Evolutionary conservation across 495 filamentous ascomycete genomes (phyloP).

Genomic region (Aspergillus carlsbadensis): DNA sequence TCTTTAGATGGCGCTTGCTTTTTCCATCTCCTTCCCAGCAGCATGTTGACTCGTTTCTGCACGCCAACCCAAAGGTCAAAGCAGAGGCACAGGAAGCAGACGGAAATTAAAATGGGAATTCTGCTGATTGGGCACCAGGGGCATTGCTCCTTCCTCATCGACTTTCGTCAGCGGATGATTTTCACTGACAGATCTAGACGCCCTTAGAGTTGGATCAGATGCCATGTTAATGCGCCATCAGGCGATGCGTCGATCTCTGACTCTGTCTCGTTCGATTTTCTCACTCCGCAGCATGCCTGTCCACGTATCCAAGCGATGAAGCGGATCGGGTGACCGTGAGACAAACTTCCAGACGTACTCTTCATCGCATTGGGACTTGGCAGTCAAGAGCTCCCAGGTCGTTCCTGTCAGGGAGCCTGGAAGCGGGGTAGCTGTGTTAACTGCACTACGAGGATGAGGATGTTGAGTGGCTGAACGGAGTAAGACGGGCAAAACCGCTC

Average conservation of each 20-base stretch:
- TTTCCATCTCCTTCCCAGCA: conserved; percentile 17
- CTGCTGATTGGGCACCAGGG: not conserved
- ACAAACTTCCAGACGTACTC: conserved; percentile 28
- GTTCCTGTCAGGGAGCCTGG: conserved; percentile 14
- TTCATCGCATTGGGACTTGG: conserved; percentile 25
- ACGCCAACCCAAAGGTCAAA: conserved; percentile 12
- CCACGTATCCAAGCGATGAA: not conserved
- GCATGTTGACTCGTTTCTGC: conserved; percentile 16
- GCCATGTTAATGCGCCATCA: not conserved
- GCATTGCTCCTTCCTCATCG: not conserved
- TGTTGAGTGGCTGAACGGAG: conserved; percentile 8
- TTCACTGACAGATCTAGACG: conserved; percentile 9
- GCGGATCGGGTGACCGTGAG: conserved; percentile 35
- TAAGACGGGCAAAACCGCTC: conserved; percentile 9
- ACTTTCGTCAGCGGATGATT: conserved; percentile 12
- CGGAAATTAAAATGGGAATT: not conserved
- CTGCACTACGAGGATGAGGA: conserved; percentile 3
- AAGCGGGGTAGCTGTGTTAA: conserved; percentile 16
- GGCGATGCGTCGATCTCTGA: not conserved
- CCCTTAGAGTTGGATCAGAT: conserved; percentile 6
- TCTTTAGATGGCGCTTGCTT: conserved; percentile 19
- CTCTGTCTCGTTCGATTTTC: not conserved
- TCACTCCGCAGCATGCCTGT: not conserved
- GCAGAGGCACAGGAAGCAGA: conserved; percentile 6
- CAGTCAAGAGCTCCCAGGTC: conserved; percentile 6